These are phyloP conservation scores for Colletotrichum somersetense DNA, from an alignment of 2,329 filamentous ascomycete species.

Conservation along the genomic window DNA sequence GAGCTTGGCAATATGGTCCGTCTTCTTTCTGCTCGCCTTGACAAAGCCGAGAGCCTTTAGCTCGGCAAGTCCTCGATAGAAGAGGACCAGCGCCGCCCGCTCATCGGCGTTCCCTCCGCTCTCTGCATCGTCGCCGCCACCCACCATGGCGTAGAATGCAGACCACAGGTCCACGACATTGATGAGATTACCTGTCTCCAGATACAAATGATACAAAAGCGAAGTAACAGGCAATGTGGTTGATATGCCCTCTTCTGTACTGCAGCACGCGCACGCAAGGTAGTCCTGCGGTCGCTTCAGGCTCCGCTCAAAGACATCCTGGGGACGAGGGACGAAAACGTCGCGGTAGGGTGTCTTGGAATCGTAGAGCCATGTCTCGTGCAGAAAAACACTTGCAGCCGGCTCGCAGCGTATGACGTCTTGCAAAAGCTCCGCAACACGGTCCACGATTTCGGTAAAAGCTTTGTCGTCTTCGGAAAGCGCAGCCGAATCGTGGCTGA, in stretches of 20 bases:
- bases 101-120: constrained; percentile 62
- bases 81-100: constrained; percentile 75
- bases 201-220: constrained; percentile 82
- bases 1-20: constrained; percentile 91
- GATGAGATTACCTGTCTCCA: constrained; percentile 81
- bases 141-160: constrained; percentile 77
- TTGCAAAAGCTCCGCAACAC: constrained; percentile 64
- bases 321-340: constrained; percentile 81
- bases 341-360: constrained; percentile 76
- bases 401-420: constrained; percentile 51
- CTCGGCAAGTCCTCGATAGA: constrained; percentile 89
- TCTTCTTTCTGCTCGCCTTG: constrained; percentile 90
- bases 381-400: constrained; percentile 66
- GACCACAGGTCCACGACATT: constrained; percentile 86
- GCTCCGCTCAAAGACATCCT: constrained; percentile 77
- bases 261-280: constrained; percentile 79
- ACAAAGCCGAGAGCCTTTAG: constrained; percentile 87
- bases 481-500: constrained; percentile 79
- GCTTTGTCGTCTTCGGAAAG: constrained; percentile 78
- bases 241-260: constrained; percentile 62
- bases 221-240: constrained; percentile 77
- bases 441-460: constrained; percentile 75
- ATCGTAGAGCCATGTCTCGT: constrained; percentile 84
- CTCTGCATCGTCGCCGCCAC: constrained; percentile 52
- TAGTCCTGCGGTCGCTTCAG: constrained; percentile 82